phyloP scores from a whole-genome alignment of 2,329 filamentous ascomycete genomes.

The Pseudopyrenochaeta lycopersici region DNA sequence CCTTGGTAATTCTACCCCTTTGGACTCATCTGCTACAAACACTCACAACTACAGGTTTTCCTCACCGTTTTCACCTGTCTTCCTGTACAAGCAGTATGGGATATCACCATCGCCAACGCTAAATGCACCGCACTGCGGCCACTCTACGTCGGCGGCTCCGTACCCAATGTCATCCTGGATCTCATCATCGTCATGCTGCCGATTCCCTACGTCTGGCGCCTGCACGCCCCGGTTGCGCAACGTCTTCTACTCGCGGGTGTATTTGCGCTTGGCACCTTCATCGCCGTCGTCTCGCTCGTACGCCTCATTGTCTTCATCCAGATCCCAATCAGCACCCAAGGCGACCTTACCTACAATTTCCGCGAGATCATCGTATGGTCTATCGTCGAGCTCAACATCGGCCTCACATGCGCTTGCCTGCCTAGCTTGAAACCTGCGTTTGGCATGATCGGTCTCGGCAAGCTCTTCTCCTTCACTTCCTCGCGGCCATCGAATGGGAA shows the following conservation, averaged over 20 bases:
- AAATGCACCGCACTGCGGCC: conserved; percentile 27
- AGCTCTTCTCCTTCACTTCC: conserved; percentile 27
- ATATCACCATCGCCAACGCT: conserved; percentile 25
- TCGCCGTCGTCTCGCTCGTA: conserved; percentile 31
- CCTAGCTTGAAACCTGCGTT: conserved; percentile 29
- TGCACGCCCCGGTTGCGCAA: conserved; percentile 31
- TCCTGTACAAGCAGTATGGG: conserved; percentile 30
- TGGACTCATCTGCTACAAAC: neutral
- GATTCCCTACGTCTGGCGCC: conserved; percentile 33
- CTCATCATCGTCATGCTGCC: conserved; percentile 32
- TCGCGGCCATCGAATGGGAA: conserved; percentile 19
- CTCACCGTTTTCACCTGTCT: conserved; percentile 30
- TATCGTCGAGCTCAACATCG: conserved; percentile 35
- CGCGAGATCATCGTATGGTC: conserved; percentile 36
- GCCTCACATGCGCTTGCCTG: conserved; percentile 32
- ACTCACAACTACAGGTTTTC: conserved; percentile 16
- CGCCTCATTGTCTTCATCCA: conserved; percentile 33
- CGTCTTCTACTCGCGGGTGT: conserved; percentile 31
- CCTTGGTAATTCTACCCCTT: conserved; percentile 18
- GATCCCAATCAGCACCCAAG: conserved; percentile 25
- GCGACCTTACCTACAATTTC: conserved; percentile 35
- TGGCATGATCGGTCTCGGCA: conserved; percentile 22
- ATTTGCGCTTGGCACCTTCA: conserved; percentile 35
- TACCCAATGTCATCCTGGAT: conserved; percentile 37
- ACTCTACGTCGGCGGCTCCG: conserved; percentile 33